Conservation (phyloP, 768 basidiomycete genomes). For the Lentinula boryana region DNA sequence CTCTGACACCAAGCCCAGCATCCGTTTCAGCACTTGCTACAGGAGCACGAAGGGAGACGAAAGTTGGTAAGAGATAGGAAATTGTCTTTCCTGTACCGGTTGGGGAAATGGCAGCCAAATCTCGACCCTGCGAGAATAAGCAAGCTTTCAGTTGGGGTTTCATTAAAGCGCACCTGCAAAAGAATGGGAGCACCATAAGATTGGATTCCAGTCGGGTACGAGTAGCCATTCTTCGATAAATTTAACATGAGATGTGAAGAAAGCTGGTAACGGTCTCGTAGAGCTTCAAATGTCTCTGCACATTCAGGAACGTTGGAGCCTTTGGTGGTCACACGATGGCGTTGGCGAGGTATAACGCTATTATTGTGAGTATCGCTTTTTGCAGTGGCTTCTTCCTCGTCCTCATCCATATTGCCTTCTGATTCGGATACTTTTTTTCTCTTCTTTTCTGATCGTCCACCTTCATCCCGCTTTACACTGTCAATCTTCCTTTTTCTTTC, state of each 20-base stretch:
- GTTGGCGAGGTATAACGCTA: slow-evolving; percentile 21
- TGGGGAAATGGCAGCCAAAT: slow-evolving; percentile 91
- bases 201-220: slow-evolving; percentile 76
- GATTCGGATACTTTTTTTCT: slow-evolving; percentile 5
- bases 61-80: slow-evolving; percentile 81
- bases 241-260: slow-evolving; percentile 60
- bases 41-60: slow-evolving; percentile 55
- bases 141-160: not conserved
- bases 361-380: slow-evolving; percentile 13
- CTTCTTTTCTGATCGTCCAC: slow-evolving; percentile 10
- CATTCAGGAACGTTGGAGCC: slow-evolving; percentile 63
- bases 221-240: slow-evolving; percentile 53
- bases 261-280: slow-evolving; percentile 53
- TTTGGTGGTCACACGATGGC: slow-evolving; percentile 70
- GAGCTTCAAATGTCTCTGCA: slow-evolving; percentile 50
- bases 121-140: slow-evolving; percentile 49
- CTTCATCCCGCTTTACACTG: not conserved
- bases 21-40: slow-evolving; percentile 38
- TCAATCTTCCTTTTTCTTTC: slow-evolving; percentile 44
- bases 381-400: slow-evolving; percentile 11
- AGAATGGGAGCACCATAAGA: slow-evolving; percentile 75
- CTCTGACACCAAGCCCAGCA: slow-evolving; percentile 58
- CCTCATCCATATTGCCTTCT: slow-evolving; percentile 9
- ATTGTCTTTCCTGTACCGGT: slow-evolving; percentile 98
- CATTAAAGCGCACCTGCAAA: slow-evolving; percentile 49